A percentile compares a stretch with the other conserved stretches of the same genome.
Evolutionary conservation across 1,284 basidiomycete species (phyloP).

Genomic region (Apiotrichum sp.): DNA sequence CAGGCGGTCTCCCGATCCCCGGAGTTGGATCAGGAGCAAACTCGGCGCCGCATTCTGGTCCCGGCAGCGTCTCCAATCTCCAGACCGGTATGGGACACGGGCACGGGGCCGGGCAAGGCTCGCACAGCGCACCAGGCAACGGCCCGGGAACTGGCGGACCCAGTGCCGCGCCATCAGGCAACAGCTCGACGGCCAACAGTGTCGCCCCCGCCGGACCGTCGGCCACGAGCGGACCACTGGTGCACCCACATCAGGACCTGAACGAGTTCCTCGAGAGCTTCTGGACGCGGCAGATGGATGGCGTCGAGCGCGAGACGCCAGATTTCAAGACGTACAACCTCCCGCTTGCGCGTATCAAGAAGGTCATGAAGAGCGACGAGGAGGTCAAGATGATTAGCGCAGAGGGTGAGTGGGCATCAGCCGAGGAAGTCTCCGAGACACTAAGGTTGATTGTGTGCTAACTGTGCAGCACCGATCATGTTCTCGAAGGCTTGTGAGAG

Average conservation of each 20-base stretch:
- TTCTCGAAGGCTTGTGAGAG: conserved; percentile 96
- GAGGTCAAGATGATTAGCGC: conserved; percentile 98
- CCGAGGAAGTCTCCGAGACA: no score
- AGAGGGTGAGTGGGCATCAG: conserved; percentile 57
- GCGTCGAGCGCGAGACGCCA: conserved; percentile 39
- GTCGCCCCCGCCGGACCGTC: neutral
- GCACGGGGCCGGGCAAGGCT: neutral
- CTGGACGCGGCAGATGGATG: conserved; percentile 46
- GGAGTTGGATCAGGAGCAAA: neutral
- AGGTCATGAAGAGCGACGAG: conserved; percentile 96
- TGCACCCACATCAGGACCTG: conserved; percentile 41
- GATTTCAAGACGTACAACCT: conserved; percentile 42
- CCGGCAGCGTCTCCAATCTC: neutral
- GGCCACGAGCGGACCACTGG: conserved; percentile 24
- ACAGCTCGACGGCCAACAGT: neutral
- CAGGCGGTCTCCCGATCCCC: conserved; percentile 54
- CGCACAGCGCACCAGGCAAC: neutral
- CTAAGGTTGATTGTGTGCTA: no score
- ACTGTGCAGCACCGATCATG: conserved; percentile 69
- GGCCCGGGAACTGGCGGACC: neutral
- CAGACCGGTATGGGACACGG: neutral
- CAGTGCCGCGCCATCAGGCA: neutral
- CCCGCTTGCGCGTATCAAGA: conserved; percentile 79
- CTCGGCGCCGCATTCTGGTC: neutral
- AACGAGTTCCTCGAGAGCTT: conserved; percentile 43